A percentile compares a stretch with the other conserved stretches of the same genome.
These are phyloP conservation scores for Syncephalastrum racemosum DNA, from an alignment of 371 early-diverging fungal species.

Conservation along the genomic window DNA sequence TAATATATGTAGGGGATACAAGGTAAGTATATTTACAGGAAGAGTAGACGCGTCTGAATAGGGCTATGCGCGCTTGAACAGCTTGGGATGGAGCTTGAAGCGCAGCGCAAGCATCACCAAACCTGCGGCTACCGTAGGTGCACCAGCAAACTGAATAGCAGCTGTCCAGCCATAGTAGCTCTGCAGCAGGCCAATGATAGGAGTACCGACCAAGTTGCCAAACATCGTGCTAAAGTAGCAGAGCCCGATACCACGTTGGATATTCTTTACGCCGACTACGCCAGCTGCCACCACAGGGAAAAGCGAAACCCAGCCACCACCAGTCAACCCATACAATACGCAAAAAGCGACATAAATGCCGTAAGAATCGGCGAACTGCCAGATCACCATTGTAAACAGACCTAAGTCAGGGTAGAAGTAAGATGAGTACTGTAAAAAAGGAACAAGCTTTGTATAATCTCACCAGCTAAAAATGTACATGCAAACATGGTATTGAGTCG, in stretches of 20 bases:
- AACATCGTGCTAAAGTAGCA: slow-evolving; percentile 3
- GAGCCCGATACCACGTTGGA: slow-evolving; percentile 39
- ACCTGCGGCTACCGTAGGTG: slow-evolving; percentile 10
- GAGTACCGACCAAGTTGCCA: background rate
- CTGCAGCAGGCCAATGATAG: too few species aligned
- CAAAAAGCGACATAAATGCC: slow-evolving; percentile 32
- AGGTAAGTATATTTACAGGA: too few species aligned
- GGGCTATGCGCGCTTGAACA: too few species aligned
- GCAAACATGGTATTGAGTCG: slow-evolving; percentile 23
- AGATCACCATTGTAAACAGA: slow-evolving; percentile 55
- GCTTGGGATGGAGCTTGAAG: background rate
- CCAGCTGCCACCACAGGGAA: slow-evolving; percentile 50
- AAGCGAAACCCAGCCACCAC: slow-evolving; percentile 52
- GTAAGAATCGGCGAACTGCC: slow-evolving; percentile 55
- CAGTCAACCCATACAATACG: slow-evolving; percentile 53
- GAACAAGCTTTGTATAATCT: slow-evolving; percentile 15
- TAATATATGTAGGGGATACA: too few species aligned
- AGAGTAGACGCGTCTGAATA: too few species aligned
- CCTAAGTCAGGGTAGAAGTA: slow-evolving; percentile 10
- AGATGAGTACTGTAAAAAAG: slow-evolving; percentile 29
- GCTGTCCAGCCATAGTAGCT: slow-evolving; percentile 1
- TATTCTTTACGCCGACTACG: slow-evolving; percentile 44
- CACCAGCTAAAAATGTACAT: slow-evolving; percentile 12
- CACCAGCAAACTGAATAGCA: slow-evolving; percentile 2
- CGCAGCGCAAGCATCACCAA: slow-evolving; percentile 19